Conservation (phyloP, 257 asterid species). For the Gentiana straminea region DNA sequence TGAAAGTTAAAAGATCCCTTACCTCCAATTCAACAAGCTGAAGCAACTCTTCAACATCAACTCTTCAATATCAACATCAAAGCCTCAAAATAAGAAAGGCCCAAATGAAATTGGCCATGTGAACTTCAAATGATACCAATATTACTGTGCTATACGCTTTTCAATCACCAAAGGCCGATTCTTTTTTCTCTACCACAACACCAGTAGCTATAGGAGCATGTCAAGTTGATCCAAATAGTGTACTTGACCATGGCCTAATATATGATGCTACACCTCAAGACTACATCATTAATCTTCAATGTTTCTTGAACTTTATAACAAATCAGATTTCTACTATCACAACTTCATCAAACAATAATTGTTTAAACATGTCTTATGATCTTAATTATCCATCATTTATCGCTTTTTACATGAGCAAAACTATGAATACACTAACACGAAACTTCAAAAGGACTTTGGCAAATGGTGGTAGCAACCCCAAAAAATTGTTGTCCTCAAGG, state of each 20-base stretch:
- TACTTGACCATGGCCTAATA: conserved; percentile 43
- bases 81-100: too few species aligned
- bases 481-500: too few species aligned
- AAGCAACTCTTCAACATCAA: conserved; percentile 34
- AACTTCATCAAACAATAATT: conserved; percentile 21
- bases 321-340: conserved; percentile 24
- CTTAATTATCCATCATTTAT: conserved; percentile 45
- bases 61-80: too few species aligned
- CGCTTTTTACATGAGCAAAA: conserved; percentile 19
- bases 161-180: too few species aligned
- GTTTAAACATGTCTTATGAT: conserved; percentile 32
- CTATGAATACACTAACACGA: conserved; percentile 4
- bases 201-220: conserved; percentile 37
- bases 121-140: too few species aligned
- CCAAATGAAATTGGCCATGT: too few species aligned
- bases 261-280: conserved; percentile 37
- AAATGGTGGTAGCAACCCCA: conserved; percentile 21
- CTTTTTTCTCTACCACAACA: not conserved
- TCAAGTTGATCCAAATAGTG: conserved; percentile 37
- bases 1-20: conserved; percentile 63
- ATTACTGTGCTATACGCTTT: too few species aligned
- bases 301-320: conserved; percentile 32
- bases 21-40: conserved; percentile 88
- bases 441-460: conserved; percentile 31
- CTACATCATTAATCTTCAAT: conserved; percentile 30